Evolutionary conservation across 768 basidiomycete species (phyloP).

Genomic region (Boletus speciosus): DNA sequence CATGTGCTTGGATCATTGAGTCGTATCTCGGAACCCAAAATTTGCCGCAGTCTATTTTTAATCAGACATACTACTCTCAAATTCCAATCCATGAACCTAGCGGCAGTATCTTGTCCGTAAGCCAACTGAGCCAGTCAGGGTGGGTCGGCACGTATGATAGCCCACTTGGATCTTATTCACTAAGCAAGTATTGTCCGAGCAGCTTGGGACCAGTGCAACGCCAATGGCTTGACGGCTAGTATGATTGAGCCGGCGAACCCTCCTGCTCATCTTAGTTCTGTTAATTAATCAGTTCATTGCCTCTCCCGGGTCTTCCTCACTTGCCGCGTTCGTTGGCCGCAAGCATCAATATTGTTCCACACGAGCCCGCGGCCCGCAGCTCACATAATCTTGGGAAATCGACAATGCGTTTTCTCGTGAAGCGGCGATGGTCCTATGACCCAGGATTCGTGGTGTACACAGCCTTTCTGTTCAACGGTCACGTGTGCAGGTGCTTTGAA

Average conservation of each 20-base stretch:
- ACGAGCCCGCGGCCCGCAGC: constrained; percentile 23
- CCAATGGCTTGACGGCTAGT: background rate
- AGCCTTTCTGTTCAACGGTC: background rate
- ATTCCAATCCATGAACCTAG: background rate
- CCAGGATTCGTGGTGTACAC: background rate
- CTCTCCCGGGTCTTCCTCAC: background rate
- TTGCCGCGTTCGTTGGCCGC: constrained; percentile 6
- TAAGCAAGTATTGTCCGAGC: background rate
- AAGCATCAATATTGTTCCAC: constrained; percentile 4
- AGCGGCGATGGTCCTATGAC: background rate
- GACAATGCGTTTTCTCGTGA: background rate
- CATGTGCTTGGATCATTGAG: constrained; percentile 5
- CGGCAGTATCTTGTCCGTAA: background rate
- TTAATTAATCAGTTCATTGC: constrained; percentile 1
- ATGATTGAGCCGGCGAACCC: background rate
- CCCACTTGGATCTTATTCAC: background rate
- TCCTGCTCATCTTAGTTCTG: background rate
- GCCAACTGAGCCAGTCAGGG: background rate
- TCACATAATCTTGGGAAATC: background rate
- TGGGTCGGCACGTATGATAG: background rate
- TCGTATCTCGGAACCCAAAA: constrained; percentile 6
- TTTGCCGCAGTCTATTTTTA: constrained; percentile 3
- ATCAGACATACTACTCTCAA: constrained; percentile 7
- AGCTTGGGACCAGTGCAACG: background rate
- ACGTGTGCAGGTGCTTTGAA: background rate